Evolutionary conservation across 2,329 filamentous ascomycete species (phyloP), one percentile per base, ranked within the genome.

Genomic region (Aspergillus sp.): DNA sequence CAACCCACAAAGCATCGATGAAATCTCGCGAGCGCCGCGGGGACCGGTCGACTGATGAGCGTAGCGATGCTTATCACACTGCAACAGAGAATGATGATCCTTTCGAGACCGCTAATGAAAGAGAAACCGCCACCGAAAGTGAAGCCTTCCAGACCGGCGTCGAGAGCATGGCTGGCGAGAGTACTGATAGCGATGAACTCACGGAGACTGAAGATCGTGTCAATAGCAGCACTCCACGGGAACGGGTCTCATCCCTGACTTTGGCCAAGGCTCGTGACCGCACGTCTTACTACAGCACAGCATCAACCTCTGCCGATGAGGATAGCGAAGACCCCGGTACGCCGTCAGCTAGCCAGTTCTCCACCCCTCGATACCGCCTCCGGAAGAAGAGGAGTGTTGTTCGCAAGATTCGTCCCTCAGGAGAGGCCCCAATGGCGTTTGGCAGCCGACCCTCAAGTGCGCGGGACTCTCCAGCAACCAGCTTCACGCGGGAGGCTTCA

Each of bases 91-190:
- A 84, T 1, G 79, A 81, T 55, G 85, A 87, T 70, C 82, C 80
- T 41, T 90, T 90, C 60, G 86, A 90, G 70, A 90, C 87, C 44
- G 87, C 87, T 23, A 90, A 96, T 68, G 93, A 97, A 74, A 86
- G 86, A 27, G 84, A 84, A 55, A 83, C 79, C 7, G 84, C 81
- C 12, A 96, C 91, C 0, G 93, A 96, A 76, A 96, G 92, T 11
- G 93, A 98, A 65, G 91, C 91, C 62, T 98, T 98, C 84, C 90
- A 96, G 72, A 97, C 93, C 4, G 92, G 90, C n/a, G 85, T 87
- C 15, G 95, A 98, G 70, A 86, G 81, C 60, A 77, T 87, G 62
- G 81, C 80, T 54, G 82, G 82, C 66, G 90, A 91, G 15, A 92
- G 88, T 68, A 70, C 68, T 19, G 71, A 73, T 54, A 89, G 86